Evolutionary conservation across 2,329 filamentous ascomycete genomes (phyloP), one percentile per base, ranked within the genome.

Genomic region (Epichloe gansuensis): DNA sequence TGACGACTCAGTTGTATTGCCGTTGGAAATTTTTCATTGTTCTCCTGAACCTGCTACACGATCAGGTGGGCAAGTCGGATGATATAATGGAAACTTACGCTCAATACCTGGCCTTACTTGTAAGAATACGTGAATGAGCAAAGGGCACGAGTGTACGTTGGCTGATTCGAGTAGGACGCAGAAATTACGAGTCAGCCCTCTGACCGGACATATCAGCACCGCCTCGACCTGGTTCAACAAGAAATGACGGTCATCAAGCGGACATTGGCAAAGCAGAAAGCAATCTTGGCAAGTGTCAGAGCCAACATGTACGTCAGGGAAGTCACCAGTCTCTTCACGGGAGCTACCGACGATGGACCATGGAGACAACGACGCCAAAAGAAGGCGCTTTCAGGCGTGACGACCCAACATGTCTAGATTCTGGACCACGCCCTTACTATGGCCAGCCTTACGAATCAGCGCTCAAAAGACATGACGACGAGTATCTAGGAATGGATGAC

Each of bases 61-160:
- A 75, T 42, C 59, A 64, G 21, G 69, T 68, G 1, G 66, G 64
- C 4, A 65, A 63, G 45, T 64, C 65, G 35, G 64, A 69, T 3
- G 67, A 69, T 31, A 68, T 75, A 15, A 66, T 61, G 39, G 65
- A 69, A 23, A 72, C 68, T 0, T 76, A 75, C 48, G 71, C 68
- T 0, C 63, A 70, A 41, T 72, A 70, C 44, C 62, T 75, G 4
- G 65, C 68, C 41, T 65, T 63, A 2, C 58, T 75, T 39, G 72
- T 74, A 63, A 50, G 67, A 44, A 31, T 13, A 46, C 25, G 8
- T 42, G 13, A 12, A 6, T 23, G 35, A 23, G 21, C 17, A 52
- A 25, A 15, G 7, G 15, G 25, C 11, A 34, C 9, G 4, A 15
- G 13, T 21, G n/a, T 13, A 21, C 12, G 23, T 4, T 38, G 11